phyloP scores from a whole-genome alignment of 805 yeast species.

The Zygosaccharomyces bailii region DNA sequence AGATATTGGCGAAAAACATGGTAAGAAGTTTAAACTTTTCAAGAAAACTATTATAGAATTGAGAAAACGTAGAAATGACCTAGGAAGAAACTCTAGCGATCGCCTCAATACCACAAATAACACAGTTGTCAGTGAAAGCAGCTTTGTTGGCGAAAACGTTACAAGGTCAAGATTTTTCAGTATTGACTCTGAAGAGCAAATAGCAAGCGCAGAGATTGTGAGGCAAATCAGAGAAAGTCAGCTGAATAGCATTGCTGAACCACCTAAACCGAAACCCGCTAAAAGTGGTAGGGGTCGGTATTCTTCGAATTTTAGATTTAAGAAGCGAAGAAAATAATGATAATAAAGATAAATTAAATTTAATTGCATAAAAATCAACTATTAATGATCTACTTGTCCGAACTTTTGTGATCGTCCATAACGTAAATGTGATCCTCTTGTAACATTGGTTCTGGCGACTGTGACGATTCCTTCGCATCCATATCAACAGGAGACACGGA shows the following conservation, averaged over 20 bases:
- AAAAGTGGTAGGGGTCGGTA: neutral
- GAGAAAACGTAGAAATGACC: conserved; percentile 20
- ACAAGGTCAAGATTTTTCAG: conserved; percentile 22
- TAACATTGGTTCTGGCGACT: neutral
- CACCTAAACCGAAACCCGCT: neutral
- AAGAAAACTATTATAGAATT: conserved; percentile 24
- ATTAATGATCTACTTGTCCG: neutral
- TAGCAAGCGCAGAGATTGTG: conserved; percentile 22
- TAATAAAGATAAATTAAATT: neutral
- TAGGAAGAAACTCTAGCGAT: conserved; percentile 8
- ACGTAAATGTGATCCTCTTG: neutral
- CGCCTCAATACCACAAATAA: conserved; percentile 8
- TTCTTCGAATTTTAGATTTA: neutral
- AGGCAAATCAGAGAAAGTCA: conserved; percentile 22
- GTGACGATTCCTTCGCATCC: neutral
- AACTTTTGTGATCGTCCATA: neutral
- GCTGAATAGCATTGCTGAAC: neutral
- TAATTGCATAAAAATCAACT: neutral
- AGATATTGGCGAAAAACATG: conserved; percentile 19
- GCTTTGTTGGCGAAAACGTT: conserved; percentile 14
- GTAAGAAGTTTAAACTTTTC: conserved; percentile 25
- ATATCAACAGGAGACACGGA: no score
- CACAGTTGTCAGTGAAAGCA: conserved; percentile 20
- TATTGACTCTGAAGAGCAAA: conserved; percentile 13
- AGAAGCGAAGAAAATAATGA: conserved; percentile 2